Evolutionary conservation across 2,329 filamentous ascomycete species (phyloP).

Genomic region (Elsinoe arachidis): DNA sequence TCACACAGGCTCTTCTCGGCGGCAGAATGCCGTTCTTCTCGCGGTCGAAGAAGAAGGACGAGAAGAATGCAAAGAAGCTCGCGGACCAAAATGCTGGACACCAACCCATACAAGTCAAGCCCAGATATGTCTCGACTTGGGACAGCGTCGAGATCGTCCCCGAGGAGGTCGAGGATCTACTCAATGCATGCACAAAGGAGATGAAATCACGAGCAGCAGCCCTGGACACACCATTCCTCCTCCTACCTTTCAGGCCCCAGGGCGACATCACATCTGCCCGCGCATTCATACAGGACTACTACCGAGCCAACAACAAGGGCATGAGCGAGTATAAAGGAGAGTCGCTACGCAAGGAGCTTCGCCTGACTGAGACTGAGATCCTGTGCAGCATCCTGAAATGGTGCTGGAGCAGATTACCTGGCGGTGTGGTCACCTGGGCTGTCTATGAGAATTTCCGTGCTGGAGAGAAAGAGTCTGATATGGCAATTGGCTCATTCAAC

Average conservation of each 20-base stretch:
- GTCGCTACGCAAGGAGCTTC: constrained; percentile 70
- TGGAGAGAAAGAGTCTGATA: constrained; percentile 85
- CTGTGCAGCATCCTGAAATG: constrained; percentile 92
- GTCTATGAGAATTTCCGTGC: constrained; percentile 93
- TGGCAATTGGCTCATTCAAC: constrained; percentile 87
- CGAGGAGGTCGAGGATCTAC: constrained; percentile 82
- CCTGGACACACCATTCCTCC: constrained; percentile 82
- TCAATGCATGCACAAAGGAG: constrained; percentile 78
- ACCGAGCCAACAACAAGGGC: constrained; percentile 58
- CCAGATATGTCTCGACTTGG: constrained; percentile 79
- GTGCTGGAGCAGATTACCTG: constrained; percentile 91
- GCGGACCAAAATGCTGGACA: constrained; percentile 43
- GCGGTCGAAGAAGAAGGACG: constrained; percentile 67
- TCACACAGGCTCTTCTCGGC: background rate
- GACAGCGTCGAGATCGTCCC: constrained; percentile 71
- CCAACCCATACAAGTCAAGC: constrained; percentile 54
- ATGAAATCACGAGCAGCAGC: constrained; percentile 77
- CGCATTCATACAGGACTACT: constrained; percentile 88
- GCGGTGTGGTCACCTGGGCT: constrained; percentile 92
- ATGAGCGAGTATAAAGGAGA: constrained; percentile 56
- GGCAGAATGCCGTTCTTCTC: constrained; percentile 49
- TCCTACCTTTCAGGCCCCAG: constrained; percentile 87
- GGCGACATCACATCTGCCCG: constrained; percentile 87
- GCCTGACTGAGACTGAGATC: constrained; percentile 76
- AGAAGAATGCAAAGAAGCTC: constrained; percentile 48